Evolutionary conservation across 768 basidiomycete genomes (phyloP).

Genomic region (Tubosaeta brunneosetosa): DNA sequence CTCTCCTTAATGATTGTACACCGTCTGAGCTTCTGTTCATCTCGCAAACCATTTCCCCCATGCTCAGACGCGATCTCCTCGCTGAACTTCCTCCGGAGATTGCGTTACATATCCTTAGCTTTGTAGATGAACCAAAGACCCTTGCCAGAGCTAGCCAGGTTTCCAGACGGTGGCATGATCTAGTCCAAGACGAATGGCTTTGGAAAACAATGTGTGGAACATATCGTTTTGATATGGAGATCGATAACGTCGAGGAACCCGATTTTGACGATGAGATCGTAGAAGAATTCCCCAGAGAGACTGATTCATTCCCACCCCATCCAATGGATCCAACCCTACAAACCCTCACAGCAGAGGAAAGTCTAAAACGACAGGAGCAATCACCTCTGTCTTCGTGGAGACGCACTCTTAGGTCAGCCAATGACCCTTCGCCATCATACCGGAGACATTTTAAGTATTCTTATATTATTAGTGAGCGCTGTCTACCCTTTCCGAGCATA

Average conservation of each 20-base stretch:
- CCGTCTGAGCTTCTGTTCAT: constrained; percentile 62
- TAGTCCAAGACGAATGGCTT: constrained; percentile 69
- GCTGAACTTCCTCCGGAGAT: constrained; percentile 65
- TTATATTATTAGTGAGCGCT: constrained; percentile 60
- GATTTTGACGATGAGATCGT: constrained; percentile 23
- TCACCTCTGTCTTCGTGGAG: constrained; percentile 24
- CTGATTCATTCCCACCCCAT: constrained; percentile 30
- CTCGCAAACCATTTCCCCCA: constrained; percentile 57
- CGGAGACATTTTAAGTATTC: constrained; percentile 67
- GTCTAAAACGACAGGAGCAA: constrained; percentile 25
- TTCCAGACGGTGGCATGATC: constrained; percentile 62
- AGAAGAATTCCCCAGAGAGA: constrained; percentile 33
- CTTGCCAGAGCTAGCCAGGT: constrained; percentile 69
- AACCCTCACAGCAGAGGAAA: constrained; percentile 32
- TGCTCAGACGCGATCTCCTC: constrained; percentile 60
- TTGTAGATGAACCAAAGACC: constrained; percentile 69
- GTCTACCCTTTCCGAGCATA: not conserved
- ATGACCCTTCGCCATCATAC: constrained; percentile 40
- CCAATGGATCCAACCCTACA: constrained; percentile 41
- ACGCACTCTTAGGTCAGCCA: constrained; percentile 6
- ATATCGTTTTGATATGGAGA: constrained; percentile 43
- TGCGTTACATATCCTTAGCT: constrained; percentile 67
- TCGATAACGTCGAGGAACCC: constrained; percentile 17
- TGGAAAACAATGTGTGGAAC: constrained; percentile 74
- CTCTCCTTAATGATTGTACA: constrained; percentile 50